These are phyloP conservation scores for Albatrellus ellisii DNA, from an alignment of 768 basidiomycete genomes.

Conservation along the genomic window DNA sequence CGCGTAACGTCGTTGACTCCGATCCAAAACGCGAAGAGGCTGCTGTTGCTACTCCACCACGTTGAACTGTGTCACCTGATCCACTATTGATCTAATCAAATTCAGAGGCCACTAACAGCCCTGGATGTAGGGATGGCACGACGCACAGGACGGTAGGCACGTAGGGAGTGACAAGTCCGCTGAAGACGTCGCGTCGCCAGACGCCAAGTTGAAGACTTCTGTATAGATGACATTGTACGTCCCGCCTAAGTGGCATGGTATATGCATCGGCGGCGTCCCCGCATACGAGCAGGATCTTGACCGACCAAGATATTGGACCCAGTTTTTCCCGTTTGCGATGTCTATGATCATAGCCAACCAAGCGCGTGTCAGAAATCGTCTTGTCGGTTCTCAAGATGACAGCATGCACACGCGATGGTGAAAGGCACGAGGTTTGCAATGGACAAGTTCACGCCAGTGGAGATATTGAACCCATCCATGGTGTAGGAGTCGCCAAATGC, in stretches of 20 bases:
- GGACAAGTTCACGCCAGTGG: slow-evolving; percentile 37
- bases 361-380: too few relatives aligned
- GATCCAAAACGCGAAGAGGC: slow-evolving; percentile 25
- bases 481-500: slow-evolving; percentile 56
- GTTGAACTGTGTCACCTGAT: slow-evolving; percentile 24
- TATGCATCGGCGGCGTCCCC: too few relatives aligned
- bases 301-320: slow-evolving; percentile 46
- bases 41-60: slow-evolving; percentile 20
- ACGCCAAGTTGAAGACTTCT: slow-evolving; percentile 31
- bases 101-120: background rate
- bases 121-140: too few relatives aligned
- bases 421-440: slow-evolving; percentile 35
- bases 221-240: slow-evolving; percentile 43
- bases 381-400: too few relatives aligned
- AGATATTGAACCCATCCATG: slow-evolving; percentile 44
- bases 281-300: too few relatives aligned
- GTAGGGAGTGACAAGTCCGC: slow-evolving; percentile 24
- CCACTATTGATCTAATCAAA: slow-evolving; percentile 20
- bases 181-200: slow-evolving; percentile 25
- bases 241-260: slow-evolving; percentile 9
- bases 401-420: too few relatives aligned
- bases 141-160: slow-evolving; percentile 22
- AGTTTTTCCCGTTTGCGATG: slow-evolving; percentile 49
- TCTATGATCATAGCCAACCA: too few relatives aligned
- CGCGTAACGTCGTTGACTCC: slow-evolving; percentile 25